Evolutionary conservation across 176 grass and related monocot species (phyloP), one percentile per base, ranked within the genome.

Genomic region (Rhynchospora tenuis): DNA sequence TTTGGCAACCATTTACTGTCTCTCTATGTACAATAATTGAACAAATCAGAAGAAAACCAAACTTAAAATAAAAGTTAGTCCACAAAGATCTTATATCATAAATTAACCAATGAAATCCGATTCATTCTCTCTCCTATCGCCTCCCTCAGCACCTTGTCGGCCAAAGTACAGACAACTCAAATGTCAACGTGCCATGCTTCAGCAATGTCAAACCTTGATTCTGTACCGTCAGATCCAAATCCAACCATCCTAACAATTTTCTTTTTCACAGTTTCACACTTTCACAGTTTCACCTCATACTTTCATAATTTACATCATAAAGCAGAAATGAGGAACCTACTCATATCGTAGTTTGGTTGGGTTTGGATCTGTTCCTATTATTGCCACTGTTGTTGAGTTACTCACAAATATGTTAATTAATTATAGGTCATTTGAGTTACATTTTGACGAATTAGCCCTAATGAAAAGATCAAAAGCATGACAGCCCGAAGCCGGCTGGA

Each of bases 31-130:
- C 42, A 81, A 61, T 31, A 81, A 59, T 81, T 64, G 59, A 81
- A 81, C 50, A 81, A 81, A 81, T 81, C 15, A 81, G 43, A 84
- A 84, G 16, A 72, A 65, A 72, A 84, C 44, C 66, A 29, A 84
- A 57, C 64, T 84, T 84, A 72, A 81, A 81, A 62, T 31, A 62
- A 47, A 81, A 81, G 29, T 81, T 64, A 81, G 57, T 45, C 42
- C 48, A 5, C 9, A 74, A 81, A 81, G 42, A 81, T 63, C 59
- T 47, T 29, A 81, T 81, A 28, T 81, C 54, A 81, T 81, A 81
- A 81, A 24, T 59, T 81, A 81, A 81, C 59, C 78, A 44, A 59
- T 59, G 59, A 81, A 64, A 82, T 82, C 80, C 42, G 80, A 82
- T 67, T 67, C 80, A 44, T 63, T 82, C 80, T 81, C 80, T 82